These are phyloP conservation scores for Grosmannia penicillata DNA, from an alignment of 2,329 filamentous ascomycete genomes.

Conservation along the genomic window DNA sequence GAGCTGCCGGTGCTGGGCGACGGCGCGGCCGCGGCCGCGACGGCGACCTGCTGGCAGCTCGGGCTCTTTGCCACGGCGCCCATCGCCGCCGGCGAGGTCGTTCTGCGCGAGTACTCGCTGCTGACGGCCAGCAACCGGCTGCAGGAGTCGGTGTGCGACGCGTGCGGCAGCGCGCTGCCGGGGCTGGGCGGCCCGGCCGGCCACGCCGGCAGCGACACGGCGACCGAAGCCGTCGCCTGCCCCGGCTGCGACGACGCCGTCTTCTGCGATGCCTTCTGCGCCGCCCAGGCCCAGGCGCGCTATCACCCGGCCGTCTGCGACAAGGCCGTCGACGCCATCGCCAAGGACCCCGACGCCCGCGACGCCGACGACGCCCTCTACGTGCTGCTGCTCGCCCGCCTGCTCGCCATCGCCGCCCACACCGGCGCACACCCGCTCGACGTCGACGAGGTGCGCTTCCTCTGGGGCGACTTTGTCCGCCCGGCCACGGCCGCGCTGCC, in stretches of 20 bases:
- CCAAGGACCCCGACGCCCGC: conserved; percentile 45
- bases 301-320: conserved; percentile 55
- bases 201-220: conserved; percentile 33
- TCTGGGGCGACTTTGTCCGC: conserved; percentile 52
- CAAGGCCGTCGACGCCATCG: conserved; percentile 49
- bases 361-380: conserved; percentile 49
- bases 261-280: conserved; percentile 48
- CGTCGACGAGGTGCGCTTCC: conserved; percentile 49
- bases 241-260: conserved; percentile 50
- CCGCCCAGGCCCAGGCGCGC: conserved; percentile 37
- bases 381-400: conserved; percentile 44
- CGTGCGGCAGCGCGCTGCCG: conserved; percentile 64
- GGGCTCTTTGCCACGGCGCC: conserved; percentile 81
- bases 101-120: conserved; percentile 71
- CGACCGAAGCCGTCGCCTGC: conserved; percentile 45
- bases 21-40: conserved; percentile 26
- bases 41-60: conserved; percentile 53
- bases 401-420: conserved; percentile 47
- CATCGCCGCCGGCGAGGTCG: conserved; percentile 58
- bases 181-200: conserved; percentile 32
- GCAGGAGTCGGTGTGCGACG: conserved; percentile 78
- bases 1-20: conserved; percentile 58
- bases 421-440: conserved; percentile 48
- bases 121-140: conserved; percentile 80
- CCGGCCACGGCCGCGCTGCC: conserved; percentile 35